Conservation (phyloP, 345 rosid genomes). For the Citrus unshiu region DNA sequence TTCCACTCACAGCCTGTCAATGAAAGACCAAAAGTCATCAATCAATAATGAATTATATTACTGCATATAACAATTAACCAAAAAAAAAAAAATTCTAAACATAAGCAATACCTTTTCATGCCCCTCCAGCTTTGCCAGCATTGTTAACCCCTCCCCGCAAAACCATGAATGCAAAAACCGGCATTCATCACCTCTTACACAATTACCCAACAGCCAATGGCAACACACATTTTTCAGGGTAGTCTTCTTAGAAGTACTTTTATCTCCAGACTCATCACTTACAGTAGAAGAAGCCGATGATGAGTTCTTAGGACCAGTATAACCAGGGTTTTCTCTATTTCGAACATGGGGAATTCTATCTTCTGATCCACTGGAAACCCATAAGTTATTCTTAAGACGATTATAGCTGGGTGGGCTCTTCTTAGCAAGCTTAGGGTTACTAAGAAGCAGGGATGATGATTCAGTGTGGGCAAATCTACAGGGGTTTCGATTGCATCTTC, state of each 20-base stretch:
- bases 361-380: background rate
- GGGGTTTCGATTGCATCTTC: constrained; percentile 35
- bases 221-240: constrained; percentile 8
- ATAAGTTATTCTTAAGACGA: background rate
- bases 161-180: constrained; percentile 28
- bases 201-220: constrained; percentile 26
- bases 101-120: constrained; percentile 33
- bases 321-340: background rate
- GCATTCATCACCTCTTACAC: constrained; percentile 29
- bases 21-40: background rate
- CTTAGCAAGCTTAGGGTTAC: background rate
- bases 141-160: constrained; percentile 21
- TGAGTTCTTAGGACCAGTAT: background rate
- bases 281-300: background rate
- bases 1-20: constrained; percentile 40
- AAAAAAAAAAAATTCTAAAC: too few relatives aligned
- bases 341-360: background rate
- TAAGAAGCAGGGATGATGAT: background rate
- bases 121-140: constrained; percentile 32
- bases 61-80: background rate
- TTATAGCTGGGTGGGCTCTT: background rate
- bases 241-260: background rate
- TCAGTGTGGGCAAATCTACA: constrained; percentile 16
- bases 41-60: background rate
- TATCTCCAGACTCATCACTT: background rate